Evolutionary conservation across 2,329 filamentous ascomycete species (phyloP).

Genomic region (Fusarium anthophilum): DNA sequence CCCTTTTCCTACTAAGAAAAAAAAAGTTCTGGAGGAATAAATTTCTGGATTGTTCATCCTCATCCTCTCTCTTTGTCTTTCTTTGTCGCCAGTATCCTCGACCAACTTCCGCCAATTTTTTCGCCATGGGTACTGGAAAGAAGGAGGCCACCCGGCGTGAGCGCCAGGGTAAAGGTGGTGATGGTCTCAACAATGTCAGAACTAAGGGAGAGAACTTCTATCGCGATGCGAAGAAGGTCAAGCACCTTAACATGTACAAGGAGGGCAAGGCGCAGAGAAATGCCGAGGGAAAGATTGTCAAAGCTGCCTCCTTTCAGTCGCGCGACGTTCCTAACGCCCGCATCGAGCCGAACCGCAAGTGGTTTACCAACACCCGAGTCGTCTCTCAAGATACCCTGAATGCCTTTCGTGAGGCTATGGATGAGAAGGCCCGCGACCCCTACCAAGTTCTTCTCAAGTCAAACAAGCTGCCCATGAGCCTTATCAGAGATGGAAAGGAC

Average conservation of each 20-base stretch:
- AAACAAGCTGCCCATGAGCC: slow-evolving; percentile 95
- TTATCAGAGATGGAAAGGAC: slow-evolving; percentile 81
- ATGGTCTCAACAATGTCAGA: slow-evolving; percentile 92
- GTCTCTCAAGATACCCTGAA: slow-evolving; percentile 90
- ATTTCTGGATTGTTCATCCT: slow-evolving; percentile 37
- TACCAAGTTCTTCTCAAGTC: slow-evolving; percentile 95
- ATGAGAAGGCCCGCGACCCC: slow-evolving; percentile 87
- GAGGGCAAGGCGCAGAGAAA: slow-evolving; percentile 86
- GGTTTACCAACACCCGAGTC: slow-evolving; percentile 93
- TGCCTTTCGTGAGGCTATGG: slow-evolving; percentile 90
- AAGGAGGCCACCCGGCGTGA: slow-evolving; percentile 86
- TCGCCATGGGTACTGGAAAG: slow-evolving; percentile 85
- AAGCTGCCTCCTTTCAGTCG: slow-evolving; percentile 86
- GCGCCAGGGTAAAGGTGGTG: slow-evolving; percentile 84
- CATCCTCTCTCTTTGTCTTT: slow-evolving; percentile 26
- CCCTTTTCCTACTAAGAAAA: slow-evolving; percentile 34
- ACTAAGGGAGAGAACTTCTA: slow-evolving; percentile 99
- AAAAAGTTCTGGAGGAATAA: slow-evolving; percentile 41
- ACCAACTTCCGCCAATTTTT: slow-evolving; percentile 35
- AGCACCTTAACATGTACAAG: slow-evolving; percentile 89
- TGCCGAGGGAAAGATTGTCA: slow-evolving; percentile 82
- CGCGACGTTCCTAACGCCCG: slow-evolving; percentile 82
- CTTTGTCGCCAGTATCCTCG: slow-evolving; percentile 31
- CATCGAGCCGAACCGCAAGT: slow-evolving; percentile 95
- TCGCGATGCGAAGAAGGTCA: slow-evolving; percentile 84